Base-by-base conservation (phyloP, 805 yeast genomes). In the Metschnikowia corniflorae region DNA sequence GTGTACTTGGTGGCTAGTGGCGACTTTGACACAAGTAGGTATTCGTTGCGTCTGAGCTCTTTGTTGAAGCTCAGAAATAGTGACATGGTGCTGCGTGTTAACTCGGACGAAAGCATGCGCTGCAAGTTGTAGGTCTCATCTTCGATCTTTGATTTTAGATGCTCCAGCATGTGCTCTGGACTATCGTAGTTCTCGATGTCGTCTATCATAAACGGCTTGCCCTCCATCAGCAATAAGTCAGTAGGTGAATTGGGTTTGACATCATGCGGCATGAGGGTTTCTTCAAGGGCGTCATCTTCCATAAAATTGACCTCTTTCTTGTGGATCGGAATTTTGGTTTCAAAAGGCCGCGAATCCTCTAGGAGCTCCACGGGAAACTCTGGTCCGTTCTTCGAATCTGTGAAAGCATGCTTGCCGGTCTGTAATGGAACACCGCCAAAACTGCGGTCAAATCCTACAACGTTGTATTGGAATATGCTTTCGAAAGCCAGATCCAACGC, bases 381-480 rank as follows among this genome's bases (percentile, higher is more conserved):
- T 5, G 33, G 29, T 4, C 18, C 41, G 7, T 45, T 43, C 23
- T 39, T 38, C 13, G 37, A 39, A 15, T 50, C 53, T 12, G 44
- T 34, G 24, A 50, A 38, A 12, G 51, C 55, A 22, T 54, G 54
- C 28, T 54, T 53, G 7, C 58, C 58, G 7, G 42, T 37, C 15
- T 58, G 44, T 20, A 67, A 41, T 2, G 73, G 73, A 19, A 64
- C 49, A 2, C 73, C 73, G 18, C 60, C 51, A 20, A 65, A 44
- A 17, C 62, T 53, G 32, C 61, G 50, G 47, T 68, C 73, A 45
- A 65, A 65, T 5, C 73, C 73, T 3, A 64, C 49, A 7, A 66
- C 70, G 46, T 67, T 65, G 43, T 65, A 65, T 8, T 64, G 63
- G 23, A 51, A 47, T 13, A 56, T 54, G 27, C 56, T 51, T 24